Percentiles rank a stretch among this genome's conserved stretches.
Evolutionary conservation across 2,329 filamentous ascomycete genomes (phyloP).

Genomic region (Paecilomyces formosus): DNA sequence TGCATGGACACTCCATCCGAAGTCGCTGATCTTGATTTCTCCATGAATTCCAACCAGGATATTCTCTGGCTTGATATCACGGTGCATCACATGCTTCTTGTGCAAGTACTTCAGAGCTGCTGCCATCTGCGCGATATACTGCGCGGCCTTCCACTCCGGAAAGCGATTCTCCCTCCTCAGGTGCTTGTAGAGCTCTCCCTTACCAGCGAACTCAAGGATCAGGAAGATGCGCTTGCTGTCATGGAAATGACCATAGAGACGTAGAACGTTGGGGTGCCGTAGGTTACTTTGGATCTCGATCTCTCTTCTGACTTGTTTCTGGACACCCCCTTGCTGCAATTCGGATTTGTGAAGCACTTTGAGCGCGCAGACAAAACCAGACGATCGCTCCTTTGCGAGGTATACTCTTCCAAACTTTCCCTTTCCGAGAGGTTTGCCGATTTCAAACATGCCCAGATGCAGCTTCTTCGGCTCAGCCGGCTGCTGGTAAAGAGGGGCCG

Average conservation of each 20-base stretch:
- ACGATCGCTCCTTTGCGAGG: constrained; percentile 69
- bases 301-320: constrained; percentile 80
- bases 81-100: constrained; percentile 95
- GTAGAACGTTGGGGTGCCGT: constrained; percentile 75
- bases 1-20: constrained; percentile 96
- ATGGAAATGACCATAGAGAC: constrained; percentile 81
- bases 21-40: constrained; percentile 97
- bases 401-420: constrained; percentile 85
- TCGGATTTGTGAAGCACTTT: constrained; percentile 84
- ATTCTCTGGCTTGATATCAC: constrained; percentile 97
- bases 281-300: constrained; percentile 87
- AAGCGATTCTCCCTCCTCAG: constrained; percentile 71
- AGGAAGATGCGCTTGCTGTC: constrained; percentile 82
- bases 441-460: constrained; percentile 91
- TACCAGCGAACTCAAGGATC: constrained; percentile 78
- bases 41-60: constrained; percentile 93
- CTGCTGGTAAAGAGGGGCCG: constrained; percentile 49
- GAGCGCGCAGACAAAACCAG: constrained; percentile 75
- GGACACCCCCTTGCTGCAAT: constrained; percentile 69
- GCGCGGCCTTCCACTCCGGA: constrained; percentile 76
- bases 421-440: constrained; percentile 76
- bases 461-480: constrained; percentile 52
- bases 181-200: constrained; percentile 84
- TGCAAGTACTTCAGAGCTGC: constrained; percentile 82
- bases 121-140: constrained; percentile 88